Base-by-base conservation (phyloP, 352 stramenopile genomes). In the Phytophthora multivora region DNA sequence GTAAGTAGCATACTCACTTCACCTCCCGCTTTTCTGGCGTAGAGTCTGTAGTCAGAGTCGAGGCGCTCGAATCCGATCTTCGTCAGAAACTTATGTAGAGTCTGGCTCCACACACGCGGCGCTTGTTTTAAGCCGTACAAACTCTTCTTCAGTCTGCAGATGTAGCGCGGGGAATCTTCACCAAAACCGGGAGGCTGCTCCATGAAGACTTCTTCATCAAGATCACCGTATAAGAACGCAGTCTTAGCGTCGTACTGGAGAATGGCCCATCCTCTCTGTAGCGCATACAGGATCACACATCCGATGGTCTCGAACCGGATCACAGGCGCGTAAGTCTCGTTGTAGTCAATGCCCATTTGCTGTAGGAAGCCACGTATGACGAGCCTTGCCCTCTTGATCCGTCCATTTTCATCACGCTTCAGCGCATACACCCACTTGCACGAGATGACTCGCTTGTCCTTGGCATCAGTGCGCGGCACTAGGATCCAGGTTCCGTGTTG, bases 241-340 rank as follows among this genome's bases (percentile, higher is more conserved):
- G 35, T 41, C 10, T 41, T 41, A 15, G 19, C 35, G n/a, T n/a
- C n/a, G n/a, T n/a, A n/a, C 26, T 69, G 52, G 10, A 63, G 36
- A 19, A 63, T 58, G 4, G 5, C 39, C 47, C 52, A 23, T 23
- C 48, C 40, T 0, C 48, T 40, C 12, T 59, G 48, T n/a, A 58
- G 8, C 4, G 61, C 39, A 13, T 42, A 65, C 25, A 52, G 28
- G 8, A 60, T 51, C 2, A 41, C 53, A 9, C 25, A 30, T 5
- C 7, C 16, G 1, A 59, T 59, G 0, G 46, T 63, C 19, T 63
- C 51, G 16, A 69, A 69, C 0, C 51, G 36, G 1, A 65, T 50
- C 4, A 72, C 50, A 0, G 57, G 63, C 7, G 63, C 38, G 19
- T 47, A 72, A 0, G 51, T 72, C 1, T 68, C 49, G 0, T 2